Conservation (phyloP, 805 yeast species). For the Metschnikowia bowlesiae region DNA sequence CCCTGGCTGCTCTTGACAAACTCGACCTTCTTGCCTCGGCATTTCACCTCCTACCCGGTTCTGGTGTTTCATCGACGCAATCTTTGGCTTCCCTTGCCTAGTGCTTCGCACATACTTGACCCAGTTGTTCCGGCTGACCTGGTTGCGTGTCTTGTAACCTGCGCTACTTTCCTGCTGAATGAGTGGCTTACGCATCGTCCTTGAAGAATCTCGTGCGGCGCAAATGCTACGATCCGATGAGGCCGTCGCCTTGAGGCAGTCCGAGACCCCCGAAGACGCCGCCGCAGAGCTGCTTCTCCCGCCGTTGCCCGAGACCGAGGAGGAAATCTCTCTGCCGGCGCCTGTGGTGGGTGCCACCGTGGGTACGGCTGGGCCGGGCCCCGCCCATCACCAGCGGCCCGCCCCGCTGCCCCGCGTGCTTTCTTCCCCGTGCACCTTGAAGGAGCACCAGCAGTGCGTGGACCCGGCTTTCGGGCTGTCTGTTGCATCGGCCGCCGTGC, state of each 20-base stretch:
- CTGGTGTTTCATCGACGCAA: too few relatives aligned
- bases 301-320: constrained; percentile 19
- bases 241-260: background rate
- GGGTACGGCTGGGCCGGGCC: background rate
- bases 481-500: constrained; percentile 12
- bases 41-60: too few relatives aligned
- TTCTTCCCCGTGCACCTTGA: constrained; percentile 3
- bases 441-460: background rate
- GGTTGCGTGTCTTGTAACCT: too few relatives aligned
- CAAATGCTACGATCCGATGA: constrained; percentile 11
- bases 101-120: too few relatives aligned
- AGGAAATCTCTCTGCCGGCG: background rate
- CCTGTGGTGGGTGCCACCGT: background rate
- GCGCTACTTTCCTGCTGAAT: background rate
- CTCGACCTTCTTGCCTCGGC: too few relatives aligned
- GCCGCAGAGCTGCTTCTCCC: constrained; percentile 20
- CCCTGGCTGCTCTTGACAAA: too few relatives aligned
- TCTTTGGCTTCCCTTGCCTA: too few relatives aligned
- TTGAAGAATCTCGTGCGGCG: constrained; percentile 15
- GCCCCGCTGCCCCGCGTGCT: background rate
- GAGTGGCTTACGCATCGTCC: constrained; percentile 19
- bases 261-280: constrained; percentile 2
- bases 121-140: too few relatives aligned
- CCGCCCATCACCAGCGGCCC: background rate
- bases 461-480: background rate